Evolutionary conservation across 2,329 filamentous ascomycete genomes (phyloP).

Genomic region (Metarhizium guizhouense): DNA sequence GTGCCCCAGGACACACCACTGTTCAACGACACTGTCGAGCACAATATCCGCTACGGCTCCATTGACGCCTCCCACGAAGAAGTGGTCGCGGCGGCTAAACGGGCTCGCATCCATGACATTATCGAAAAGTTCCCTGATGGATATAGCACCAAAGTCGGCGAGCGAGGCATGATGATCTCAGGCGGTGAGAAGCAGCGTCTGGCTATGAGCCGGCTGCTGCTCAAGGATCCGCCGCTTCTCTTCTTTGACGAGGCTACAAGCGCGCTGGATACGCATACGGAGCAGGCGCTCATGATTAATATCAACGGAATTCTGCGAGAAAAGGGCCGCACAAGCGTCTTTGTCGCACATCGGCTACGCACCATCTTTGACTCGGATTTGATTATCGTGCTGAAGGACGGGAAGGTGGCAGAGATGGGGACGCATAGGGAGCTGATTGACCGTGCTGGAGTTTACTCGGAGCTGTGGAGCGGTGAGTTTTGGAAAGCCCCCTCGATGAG

Average conservation of each 20-base stretch:
- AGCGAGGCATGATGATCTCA: constrained; percentile 93
- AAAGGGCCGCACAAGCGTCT: constrained; percentile 83
- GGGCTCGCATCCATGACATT: constrained; percentile 78
- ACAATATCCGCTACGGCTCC: constrained; percentile 91
- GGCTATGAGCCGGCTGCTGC: constrained; percentile 70
- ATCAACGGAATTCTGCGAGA: constrained; percentile 89
- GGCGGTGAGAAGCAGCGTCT: constrained; percentile 90
- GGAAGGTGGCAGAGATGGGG: constrained; percentile 78
- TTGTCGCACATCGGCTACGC: constrained; percentile 83
- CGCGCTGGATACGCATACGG: constrained; percentile 86
- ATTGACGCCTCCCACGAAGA: constrained; percentile 65
- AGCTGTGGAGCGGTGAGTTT: constrained; percentile 77
- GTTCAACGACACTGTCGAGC: constrained; percentile 92
- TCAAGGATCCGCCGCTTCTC: constrained; percentile 82
- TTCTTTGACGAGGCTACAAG: constrained; percentile 97
- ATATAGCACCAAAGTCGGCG: constrained; percentile 84
- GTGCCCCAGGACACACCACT: constrained; percentile 95
- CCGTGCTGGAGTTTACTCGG: constrained; percentile 69
- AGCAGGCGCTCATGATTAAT: constrained; percentile 81
- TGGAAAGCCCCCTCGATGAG: neutral
- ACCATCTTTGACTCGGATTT: constrained; percentile 91
- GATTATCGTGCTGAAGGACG: constrained; percentile 83
- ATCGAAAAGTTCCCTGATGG: constrained; percentile 75
- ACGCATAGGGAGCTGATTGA: constrained; percentile 81
- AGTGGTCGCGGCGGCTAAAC: constrained; percentile 67